Conservation (phyloP, 192 early-diverging fungal species). For the Mortierella alpina region DNA sequence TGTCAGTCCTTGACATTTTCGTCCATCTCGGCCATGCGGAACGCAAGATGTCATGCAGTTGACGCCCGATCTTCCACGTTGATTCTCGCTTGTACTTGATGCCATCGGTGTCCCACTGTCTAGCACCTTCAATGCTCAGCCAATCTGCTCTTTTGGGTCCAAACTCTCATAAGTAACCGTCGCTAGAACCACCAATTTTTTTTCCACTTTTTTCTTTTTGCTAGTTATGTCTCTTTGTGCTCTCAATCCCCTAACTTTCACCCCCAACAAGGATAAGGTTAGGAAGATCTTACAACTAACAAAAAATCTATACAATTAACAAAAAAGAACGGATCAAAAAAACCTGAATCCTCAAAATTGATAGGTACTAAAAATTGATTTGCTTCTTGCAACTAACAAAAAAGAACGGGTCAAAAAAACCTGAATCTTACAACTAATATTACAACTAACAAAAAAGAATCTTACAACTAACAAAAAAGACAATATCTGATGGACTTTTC, state of each 20-base stretch:
- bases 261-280: constrained; percentile 22
- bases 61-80: constrained; percentile 20
- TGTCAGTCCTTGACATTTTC: too few relatives aligned
- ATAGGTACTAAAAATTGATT: too few relatives aligned
- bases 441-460: too few relatives aligned
- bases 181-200: constrained; percentile 13
- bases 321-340: too few relatives aligned
- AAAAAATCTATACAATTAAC: too few relatives aligned
- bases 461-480: too few relatives aligned
- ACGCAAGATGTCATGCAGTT: constrained; percentile 17
- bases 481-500: too few relatives aligned
- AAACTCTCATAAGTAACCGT: constrained; percentile 24
- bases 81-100: constrained; percentile 8
- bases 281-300: constrained; percentile 24
- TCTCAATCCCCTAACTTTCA: constrained; percentile 14
- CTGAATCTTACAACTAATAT: too few relatives aligned
- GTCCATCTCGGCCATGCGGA: constrained; percentile 1
- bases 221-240: constrained; percentile 9
- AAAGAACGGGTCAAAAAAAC: too few relatives aligned
- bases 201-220: constrained; percentile 8
- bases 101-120: constrained; percentile 6
- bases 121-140: constrained; percentile 11
- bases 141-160: constrained; percentile 7
- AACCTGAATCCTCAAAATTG: too few relatives aligned
- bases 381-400: too few relatives aligned